Evolutionary conservation across 768 basidiomycete genomes (phyloP).

Genomic region (Phaeotremella skinneri): DNA sequence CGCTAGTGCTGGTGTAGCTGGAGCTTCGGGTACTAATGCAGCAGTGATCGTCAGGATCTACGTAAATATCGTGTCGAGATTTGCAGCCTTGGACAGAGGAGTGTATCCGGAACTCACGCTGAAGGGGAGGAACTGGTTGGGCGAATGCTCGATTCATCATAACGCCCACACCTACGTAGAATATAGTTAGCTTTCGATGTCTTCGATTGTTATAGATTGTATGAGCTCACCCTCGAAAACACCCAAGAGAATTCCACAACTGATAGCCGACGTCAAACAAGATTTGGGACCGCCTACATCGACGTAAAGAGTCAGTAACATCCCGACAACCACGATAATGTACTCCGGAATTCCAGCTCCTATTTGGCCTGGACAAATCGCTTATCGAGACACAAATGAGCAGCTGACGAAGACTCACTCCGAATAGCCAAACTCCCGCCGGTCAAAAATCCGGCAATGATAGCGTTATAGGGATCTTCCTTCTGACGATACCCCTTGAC

Average conservation of each 20-base stretch:
- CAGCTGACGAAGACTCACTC: conserved; percentile 61
- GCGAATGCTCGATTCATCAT: conserved; percentile 78
- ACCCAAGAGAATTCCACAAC: conserved; percentile 92
- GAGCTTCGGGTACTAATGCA: conserved; percentile 23
- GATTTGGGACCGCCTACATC: conserved; percentile 81
- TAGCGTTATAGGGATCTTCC: conserved; percentile 98
- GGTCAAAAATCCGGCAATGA: conserved; percentile 96
- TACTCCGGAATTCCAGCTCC: too few species aligned
- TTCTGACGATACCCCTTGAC: conserved; percentile 96
- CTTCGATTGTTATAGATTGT: neutral
- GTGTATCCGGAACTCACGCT: conserved; percentile 34
- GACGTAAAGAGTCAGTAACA: neutral
- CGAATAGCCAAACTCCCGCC: conserved; percentile 92
- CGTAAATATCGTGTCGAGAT: too few species aligned
- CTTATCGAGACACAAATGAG: too few species aligned
- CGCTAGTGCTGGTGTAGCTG: conserved; percentile 22
- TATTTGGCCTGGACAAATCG: too few species aligned
- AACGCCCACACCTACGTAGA: conserved; percentile 89
- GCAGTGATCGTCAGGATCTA: conserved; percentile 1
- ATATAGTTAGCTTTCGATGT: neutral
- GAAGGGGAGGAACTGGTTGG: conserved; percentile 50
- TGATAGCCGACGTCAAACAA: conserved; percentile 86
- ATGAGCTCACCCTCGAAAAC: conserved; percentile 46
- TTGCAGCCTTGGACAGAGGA: too few species aligned
- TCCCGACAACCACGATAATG: neutral